These are phyloP conservation scores for Venturia asperata DNA, from an alignment of 2,329 filamentous ascomycete genomes.

Conservation along the genomic window DNA sequence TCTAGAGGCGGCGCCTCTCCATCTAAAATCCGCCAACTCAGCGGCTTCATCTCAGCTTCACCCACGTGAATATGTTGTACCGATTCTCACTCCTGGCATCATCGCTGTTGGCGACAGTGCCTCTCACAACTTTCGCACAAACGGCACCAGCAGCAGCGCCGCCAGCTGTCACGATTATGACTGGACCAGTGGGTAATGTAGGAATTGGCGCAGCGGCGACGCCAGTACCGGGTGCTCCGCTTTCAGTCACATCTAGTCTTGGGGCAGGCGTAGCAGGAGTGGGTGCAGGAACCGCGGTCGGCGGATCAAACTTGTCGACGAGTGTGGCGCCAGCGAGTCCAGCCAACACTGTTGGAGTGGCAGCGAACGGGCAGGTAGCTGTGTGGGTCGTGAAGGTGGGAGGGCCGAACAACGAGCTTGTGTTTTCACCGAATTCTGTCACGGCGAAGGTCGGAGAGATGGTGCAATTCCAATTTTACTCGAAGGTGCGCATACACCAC, in stretches of 20 bases:
- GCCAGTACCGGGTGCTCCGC: neutral
- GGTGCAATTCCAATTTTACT: conserved; percentile 48
- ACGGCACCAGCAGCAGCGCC: neutral
- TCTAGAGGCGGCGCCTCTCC: neutral
- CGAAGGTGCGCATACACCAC: conserved; percentile 31
- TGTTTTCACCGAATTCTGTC: conserved; percentile 61
- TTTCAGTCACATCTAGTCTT: neutral
- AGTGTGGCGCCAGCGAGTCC: neutral
- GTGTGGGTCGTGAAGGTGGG: conserved; percentile 20
- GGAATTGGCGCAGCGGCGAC: conserved; percentile 11
- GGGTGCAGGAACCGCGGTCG: neutral
- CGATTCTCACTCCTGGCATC: conserved; percentile 7
- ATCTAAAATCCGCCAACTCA: neutral
- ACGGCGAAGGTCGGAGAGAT: conserved; percentile 53
- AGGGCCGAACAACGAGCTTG: conserved; percentile 31
- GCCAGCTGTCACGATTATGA: conserved; percentile 5
- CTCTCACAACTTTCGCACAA: conserved; percentile 3
- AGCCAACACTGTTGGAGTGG: neutral
- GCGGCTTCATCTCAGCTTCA: neutral
- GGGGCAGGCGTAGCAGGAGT: neutral
- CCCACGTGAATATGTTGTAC: neutral
- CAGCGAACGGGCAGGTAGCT: neutral
- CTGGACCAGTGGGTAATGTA: conserved; percentile 3
- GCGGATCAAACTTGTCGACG: neutral
- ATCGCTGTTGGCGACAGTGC: conserved; percentile 2